Conservation (phyloP, 2,329 filamentous ascomycete species). For the Penicillium janthinellum region DNA sequence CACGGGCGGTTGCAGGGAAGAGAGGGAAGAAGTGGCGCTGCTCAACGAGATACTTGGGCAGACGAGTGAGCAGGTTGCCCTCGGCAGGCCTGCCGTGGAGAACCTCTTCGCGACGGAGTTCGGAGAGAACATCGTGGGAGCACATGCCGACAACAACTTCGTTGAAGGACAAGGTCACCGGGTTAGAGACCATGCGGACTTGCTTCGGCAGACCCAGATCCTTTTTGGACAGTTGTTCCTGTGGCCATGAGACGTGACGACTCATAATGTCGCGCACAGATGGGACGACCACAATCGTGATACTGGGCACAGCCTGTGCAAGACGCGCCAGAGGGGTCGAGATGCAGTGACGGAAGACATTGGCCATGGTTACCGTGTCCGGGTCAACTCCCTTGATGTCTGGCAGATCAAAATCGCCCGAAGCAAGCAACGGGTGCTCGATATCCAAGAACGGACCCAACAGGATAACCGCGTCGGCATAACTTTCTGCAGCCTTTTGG, state of each 20-base stretch:
- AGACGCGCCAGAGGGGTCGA: constrained; percentile 73
- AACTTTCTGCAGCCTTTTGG: constrained; percentile 70
- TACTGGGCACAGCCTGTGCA: constrained; percentile 68
- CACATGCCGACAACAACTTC: constrained; percentile 81
- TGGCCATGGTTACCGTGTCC: constrained; percentile 76
- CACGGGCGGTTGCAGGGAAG: constrained; percentile 75
- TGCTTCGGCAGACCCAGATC: constrained; percentile 78
- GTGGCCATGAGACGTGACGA: constrained; percentile 85
- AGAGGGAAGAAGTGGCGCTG: constrained; percentile 90
- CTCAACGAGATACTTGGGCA: constrained; percentile 77
- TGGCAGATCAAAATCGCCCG: constrained; percentile 76
- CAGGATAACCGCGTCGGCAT: constrained; percentile 77
- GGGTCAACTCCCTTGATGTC: constrained; percentile 68
- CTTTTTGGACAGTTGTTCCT: constrained; percentile 68
- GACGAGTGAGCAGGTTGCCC: constrained; percentile 66
- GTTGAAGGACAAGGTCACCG: constrained; percentile 85
- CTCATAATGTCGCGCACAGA: constrained; percentile 79
- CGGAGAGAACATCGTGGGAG: constrained; percentile 79
- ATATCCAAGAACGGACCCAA: constrained; percentile 87
- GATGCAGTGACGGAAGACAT: constrained; percentile 81
- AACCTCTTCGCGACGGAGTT: constrained; percentile 76
- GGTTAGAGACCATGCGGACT: constrained; percentile 80
- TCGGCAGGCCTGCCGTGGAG: constrained; percentile 58
- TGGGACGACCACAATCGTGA: constrained; percentile 80
- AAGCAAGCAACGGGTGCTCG: constrained; percentile 84